These are phyloP conservation scores for Myxozyma vanderwaltii DNA, from an alignment of 805 yeast genomes.

Conservation along the genomic window DNA sequence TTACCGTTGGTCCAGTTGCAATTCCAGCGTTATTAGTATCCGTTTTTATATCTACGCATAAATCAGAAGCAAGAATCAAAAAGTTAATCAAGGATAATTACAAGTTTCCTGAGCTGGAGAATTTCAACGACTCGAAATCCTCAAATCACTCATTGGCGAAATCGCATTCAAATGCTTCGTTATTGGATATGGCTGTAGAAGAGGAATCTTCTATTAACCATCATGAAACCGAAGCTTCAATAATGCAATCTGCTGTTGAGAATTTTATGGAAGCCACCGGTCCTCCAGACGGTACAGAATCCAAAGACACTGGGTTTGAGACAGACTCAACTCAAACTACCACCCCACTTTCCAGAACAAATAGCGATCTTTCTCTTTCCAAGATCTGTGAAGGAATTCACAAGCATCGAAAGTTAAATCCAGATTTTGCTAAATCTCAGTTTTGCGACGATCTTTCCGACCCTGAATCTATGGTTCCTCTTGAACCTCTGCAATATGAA, in stretches of 20 bases:
- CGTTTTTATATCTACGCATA: slow-evolving; percentile 19
- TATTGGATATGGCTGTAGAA: too few relatives aligned
- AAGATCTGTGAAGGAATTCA: neutral
- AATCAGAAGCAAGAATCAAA: slow-evolving; percentile 18
- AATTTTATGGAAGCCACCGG: slow-evolving; percentile 17
- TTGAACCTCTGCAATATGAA: slow-evolving; percentile 10
- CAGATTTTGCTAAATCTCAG: slow-evolving; percentile 7
- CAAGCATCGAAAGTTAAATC: slow-evolving; percentile 1
- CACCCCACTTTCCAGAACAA: neutral
- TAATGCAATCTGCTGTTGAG: slow-evolving; percentile 32
- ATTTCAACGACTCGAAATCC: neutral
- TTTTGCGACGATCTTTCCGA: neutral
- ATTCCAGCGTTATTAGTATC: slow-evolving; percentile 10
- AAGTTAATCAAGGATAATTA: neutral
- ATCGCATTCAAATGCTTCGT: too few relatives aligned
- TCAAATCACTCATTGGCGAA: neutral
- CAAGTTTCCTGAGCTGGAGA: too few relatives aligned
- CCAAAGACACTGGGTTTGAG: neutral
- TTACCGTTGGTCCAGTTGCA: slow-evolving; percentile 27
- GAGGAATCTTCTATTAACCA: neutral
- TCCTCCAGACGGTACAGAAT: neutral
- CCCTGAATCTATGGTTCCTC: slow-evolving; percentile 1
- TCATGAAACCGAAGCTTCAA: slow-evolving; percentile 16
- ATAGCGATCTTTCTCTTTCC: neutral
- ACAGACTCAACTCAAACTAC: neutral